Evolutionary conservation across 495 filamentous ascomycete species (phyloP).

Genomic region (Penicillium canescens): DNA sequence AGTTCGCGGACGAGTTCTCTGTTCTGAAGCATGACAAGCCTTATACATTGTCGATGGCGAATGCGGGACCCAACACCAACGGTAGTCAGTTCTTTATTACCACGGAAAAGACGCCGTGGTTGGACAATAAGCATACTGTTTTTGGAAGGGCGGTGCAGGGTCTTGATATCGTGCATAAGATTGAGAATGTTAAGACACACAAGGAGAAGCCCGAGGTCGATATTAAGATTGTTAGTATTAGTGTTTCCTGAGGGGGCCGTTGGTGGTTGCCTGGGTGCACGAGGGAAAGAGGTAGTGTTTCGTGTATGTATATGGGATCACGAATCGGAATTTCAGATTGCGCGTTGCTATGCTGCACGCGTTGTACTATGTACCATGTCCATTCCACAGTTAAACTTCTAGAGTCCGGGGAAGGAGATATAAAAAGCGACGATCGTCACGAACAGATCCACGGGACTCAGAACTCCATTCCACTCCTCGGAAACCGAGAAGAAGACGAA

Average conservation of each 20-base stretch:
- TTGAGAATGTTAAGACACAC: slow-evolving; percentile 87
- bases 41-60: slow-evolving; percentile 96
- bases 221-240: slow-evolving; percentile 94
- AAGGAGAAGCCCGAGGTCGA: slow-evolving; percentile 98
- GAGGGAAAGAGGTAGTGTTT: no score
- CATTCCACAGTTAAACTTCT: no score
- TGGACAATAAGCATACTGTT: slow-evolving; percentile 94
- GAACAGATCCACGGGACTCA: background rate
- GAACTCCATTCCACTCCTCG: background rate
- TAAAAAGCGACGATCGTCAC: no score
- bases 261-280: no score
- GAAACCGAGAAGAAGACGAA: background rate
- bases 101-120: slow-evolving; percentile 93
- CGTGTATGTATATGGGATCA: background rate
- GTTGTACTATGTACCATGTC: no score
- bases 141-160: slow-evolving; percentile 90
- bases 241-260: slow-evolving; percentile 22
- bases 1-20: slow-evolving; percentile 96
- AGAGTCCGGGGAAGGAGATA: no score
- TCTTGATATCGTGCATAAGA: slow-evolving; percentile 93
- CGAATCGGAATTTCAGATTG: background rate
- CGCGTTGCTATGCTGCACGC: no score
- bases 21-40: slow-evolving; percentile 91
- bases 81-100: slow-evolving; percentile 97
- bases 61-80: slow-evolving; percentile 82